Evolutionary conservation across 768 basidiomycete species (phyloP).

Genomic region (Pisolithus microcarpus): DNA sequence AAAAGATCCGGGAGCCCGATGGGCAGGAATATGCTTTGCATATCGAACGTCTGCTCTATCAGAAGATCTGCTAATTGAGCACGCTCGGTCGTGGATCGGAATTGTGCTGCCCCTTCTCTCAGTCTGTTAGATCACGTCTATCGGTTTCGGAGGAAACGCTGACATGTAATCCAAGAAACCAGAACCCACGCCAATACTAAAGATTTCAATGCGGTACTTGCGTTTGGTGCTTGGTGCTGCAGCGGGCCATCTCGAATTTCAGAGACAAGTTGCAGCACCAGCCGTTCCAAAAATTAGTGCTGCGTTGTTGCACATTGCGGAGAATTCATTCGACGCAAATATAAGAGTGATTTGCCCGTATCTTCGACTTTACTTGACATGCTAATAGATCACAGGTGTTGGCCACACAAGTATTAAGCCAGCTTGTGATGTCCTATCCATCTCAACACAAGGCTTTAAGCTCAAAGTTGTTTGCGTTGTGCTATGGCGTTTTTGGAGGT

Average conservation of each 20-base stretch:
- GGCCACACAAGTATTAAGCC: constrained; percentile 41
- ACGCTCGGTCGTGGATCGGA: constrained; percentile 66
- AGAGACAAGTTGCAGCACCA: constrained; percentile 68
- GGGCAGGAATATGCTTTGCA: constrained; percentile 76
- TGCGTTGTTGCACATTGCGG: constrained; percentile 49
- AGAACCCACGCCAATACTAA: constrained; percentile 53
- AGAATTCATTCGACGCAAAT: constrained; percentile 43
- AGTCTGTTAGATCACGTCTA: constrained; percentile 42
- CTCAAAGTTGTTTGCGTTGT: constrained; percentile 43
- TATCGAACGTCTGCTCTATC: constrained; percentile 56
- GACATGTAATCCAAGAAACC: constrained; percentile 46
- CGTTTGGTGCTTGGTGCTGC: constrained; percentile 54
- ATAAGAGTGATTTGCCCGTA: constrained; percentile 40
- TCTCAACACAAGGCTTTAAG: constrained; percentile 55
- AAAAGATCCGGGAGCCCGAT: constrained; percentile 68
- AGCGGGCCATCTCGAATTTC: constrained; percentile 65
- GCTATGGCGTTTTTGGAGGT: constrained; percentile 52
- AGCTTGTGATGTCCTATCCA: constrained; percentile 60
- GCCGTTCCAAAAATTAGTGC: constrained; percentile 65
- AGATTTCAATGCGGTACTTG: constrained; percentile 60
- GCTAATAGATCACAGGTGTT: constrained; percentile 32
- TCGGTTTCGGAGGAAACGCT: constrained; percentile 7
- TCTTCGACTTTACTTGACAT: neutral
- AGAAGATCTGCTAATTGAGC: constrained; percentile 55
- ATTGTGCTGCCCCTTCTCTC: constrained; percentile 57